phyloP scores from a whole-genome alignment of 495 filamentous ascomycete species.

The Penicillium coprophilum region DNA sequence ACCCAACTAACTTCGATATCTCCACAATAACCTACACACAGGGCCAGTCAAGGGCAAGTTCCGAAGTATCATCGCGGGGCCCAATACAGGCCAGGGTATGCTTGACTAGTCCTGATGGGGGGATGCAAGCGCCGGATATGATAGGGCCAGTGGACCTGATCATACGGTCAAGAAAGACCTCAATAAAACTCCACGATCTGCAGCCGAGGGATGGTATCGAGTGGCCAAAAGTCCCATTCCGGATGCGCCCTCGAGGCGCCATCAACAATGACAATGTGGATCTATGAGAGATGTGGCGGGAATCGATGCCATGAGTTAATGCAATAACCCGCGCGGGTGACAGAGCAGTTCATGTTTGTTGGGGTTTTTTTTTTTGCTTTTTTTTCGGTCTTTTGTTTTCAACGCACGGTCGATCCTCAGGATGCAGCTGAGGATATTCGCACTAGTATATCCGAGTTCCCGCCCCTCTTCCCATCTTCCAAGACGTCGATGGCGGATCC shows the following conservation, averaged over 20 bases:
- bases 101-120: background rate
- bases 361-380: conserved; percentile 8
- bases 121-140: conserved; percentile 1
- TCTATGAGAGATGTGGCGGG: conserved; percentile 1
- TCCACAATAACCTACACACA: background rate
- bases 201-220: conserved; percentile 3
- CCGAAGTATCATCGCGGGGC: background rate
- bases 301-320: conserved; percentile 4
- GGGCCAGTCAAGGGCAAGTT: background rate
- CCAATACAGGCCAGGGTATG: background rate
- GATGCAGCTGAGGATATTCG: conserved; percentile 17
- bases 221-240: background rate
- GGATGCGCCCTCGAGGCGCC: background rate
- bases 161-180: background rate
- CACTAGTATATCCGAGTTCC: conserved; percentile 1
- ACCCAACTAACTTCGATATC: background rate
- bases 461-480: background rate
- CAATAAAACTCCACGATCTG: conserved; percentile 4
- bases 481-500: too few relatives aligned
- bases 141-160: conserved; percentile 7
- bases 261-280: conserved; percentile 4
- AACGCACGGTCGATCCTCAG: conserved; percentile 18
- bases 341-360: background rate
- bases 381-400: conserved; percentile 2
- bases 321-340: background rate